These are phyloP conservation scores for Rheum nobile DNA, from an alignment of 148 eudicot genomes.

Conservation along the genomic window DNA sequence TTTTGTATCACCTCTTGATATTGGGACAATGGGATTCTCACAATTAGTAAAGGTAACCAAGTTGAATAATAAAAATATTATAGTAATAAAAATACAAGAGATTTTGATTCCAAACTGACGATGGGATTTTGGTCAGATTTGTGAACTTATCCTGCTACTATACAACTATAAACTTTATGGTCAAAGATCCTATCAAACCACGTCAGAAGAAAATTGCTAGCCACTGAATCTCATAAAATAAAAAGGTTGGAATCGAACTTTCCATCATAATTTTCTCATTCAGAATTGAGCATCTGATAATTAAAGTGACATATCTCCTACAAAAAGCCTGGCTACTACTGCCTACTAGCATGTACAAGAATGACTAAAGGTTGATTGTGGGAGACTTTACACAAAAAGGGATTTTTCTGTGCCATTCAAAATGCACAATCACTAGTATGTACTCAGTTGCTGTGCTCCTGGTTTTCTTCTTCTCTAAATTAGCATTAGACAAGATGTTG, in stretches of 20 bases:
- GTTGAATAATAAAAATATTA: background rate
- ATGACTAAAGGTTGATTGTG: background rate
- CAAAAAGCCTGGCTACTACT: background rate
- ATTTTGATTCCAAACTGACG: background rate
- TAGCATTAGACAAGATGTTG: background rate
- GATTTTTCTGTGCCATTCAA: background rate
- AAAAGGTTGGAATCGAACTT: background rate
- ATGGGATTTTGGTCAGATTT: background rate
- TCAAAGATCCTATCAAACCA: conserved; percentile 1
- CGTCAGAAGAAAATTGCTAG: background rate
- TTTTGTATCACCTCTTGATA: background rate
- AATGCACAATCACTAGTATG: background rate
- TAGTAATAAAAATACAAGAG: no score
- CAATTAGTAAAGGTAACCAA: background rate
- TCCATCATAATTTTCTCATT: background rate
- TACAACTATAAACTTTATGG: background rate
- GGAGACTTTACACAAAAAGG: background rate
- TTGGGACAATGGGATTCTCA: background rate
- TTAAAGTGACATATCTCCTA: background rate
- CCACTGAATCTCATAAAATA: background rate
- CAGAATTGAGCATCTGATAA: background rate
- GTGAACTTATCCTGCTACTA: background rate
- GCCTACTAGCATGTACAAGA: background rate
- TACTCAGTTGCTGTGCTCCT: background rate
- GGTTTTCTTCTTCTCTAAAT: background rate